Conservation (phyloP, 345 rosid genomes). For the Linum tenue region DNA sequence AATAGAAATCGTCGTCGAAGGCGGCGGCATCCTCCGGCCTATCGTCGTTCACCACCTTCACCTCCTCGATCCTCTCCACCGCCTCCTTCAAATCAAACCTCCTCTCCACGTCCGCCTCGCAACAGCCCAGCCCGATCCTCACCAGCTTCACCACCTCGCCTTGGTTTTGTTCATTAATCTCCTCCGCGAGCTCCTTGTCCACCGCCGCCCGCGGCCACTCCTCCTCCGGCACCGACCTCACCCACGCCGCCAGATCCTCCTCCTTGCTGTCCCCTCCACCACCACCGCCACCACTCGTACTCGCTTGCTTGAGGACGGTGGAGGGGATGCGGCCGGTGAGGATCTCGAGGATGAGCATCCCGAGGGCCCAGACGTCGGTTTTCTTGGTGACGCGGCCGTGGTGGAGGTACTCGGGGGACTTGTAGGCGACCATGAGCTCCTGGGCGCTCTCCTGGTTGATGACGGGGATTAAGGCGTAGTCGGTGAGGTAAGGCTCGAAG, state of each 20-base stretch:
- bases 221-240: not conserved
- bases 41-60: conserved; percentile 37
- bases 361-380: conserved; percentile 81
- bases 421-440: conserved; percentile 79
- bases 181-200: not conserved
- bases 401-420: conserved; percentile 66
- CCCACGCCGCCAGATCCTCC: not conserved
- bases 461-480: conserved; percentile 64
- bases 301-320: conserved; percentile 36
- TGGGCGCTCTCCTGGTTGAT: conserved; percentile 72
- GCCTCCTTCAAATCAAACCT: conserved; percentile 69
- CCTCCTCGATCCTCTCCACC: conserved; percentile 46
- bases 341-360: conserved; percentile 68
- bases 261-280: not conserved
- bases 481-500: conserved; percentile 53
- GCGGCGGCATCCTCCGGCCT: conserved; percentile 9
- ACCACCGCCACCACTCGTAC: conserved; percentile 14
- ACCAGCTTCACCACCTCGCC: conserved; percentile 46
- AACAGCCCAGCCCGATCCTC: conserved; percentile 57
- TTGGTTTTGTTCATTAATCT: conserved; percentile 12
- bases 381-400: conserved; percentile 64
- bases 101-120: conserved; percentile 60
- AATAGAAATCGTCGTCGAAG: conserved; percentile 38
- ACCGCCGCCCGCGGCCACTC: not conserved
- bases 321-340: conserved; percentile 57